phyloP scores from a whole-genome alignment of 129 eudicot species.

The Scalesia atractyloides region DNA sequence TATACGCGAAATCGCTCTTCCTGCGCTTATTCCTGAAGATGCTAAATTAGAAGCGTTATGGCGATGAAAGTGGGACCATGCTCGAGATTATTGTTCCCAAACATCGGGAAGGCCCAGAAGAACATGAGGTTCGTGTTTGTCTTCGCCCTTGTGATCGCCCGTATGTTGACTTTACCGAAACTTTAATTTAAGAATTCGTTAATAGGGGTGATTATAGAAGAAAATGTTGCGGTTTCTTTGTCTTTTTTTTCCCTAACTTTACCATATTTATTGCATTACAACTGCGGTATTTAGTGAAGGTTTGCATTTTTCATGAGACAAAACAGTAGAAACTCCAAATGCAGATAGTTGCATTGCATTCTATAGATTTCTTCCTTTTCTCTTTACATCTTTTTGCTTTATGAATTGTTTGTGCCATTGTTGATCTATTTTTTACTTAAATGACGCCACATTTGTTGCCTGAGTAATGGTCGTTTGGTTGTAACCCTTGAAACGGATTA shows the following conservation, averaged over 20 bases:
- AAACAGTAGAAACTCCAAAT: conserved; percentile 22
- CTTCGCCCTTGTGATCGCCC: conserved; percentile 66
- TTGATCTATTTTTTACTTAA: conserved; percentile 18
- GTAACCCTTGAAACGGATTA: neutral
- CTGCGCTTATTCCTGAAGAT: conserved; percentile 78
- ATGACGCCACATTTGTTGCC: conserved; percentile 18
- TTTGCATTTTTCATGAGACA: conserved; percentile 20
- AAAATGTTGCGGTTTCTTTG: conserved; percentile 25
- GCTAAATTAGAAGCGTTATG: conserved; percentile 73
- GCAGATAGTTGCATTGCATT: conserved; percentile 13
- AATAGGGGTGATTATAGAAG: conserved; percentile 17
- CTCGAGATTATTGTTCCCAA: conserved; percentile 82
- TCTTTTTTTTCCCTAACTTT: conserved; percentile 31
- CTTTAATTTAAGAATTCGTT: conserved; percentile 35
- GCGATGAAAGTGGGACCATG: conserved; percentile 70
- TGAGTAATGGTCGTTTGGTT: neutral
- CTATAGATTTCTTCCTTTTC: conserved; percentile 26
- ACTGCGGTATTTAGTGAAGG: conserved; percentile 21
- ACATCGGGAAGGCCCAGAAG: conserved; percentile 68
- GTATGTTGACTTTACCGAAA: conserved; percentile 56
- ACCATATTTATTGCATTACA: conserved; percentile 9
- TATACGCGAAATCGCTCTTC: conserved; percentile 64
- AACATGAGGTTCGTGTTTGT: conserved; percentile 77
- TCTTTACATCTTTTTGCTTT: conserved; percentile 5
- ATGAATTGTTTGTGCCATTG: conserved; percentile 28